phyloP scores from a whole-genome alignment of 768 basidiomycete genomes.

The Fibroporia radiculosa region DNA sequence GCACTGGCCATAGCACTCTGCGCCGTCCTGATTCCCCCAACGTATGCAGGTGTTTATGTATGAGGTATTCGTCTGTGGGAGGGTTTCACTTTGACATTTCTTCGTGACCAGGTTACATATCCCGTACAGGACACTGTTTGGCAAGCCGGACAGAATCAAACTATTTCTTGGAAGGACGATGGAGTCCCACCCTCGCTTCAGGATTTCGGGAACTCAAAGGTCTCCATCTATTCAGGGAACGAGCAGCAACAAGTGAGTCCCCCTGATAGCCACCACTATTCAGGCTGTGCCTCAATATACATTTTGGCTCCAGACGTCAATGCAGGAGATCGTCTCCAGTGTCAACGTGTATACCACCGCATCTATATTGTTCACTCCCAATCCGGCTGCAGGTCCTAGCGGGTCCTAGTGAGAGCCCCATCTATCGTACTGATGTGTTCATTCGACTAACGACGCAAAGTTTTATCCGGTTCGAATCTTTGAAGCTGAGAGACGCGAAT shows the following conservation, averaged over 20 bases:
- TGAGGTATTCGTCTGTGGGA: no score
- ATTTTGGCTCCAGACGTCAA: slow-evolving; percentile 38
- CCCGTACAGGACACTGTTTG: slow-evolving; percentile 42
- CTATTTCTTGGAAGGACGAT: slow-evolving; percentile 55
- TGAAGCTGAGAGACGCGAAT: slow-evolving; percentile 40
- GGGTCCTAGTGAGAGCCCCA: slow-evolving; percentile 44
- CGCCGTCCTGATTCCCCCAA: no score
- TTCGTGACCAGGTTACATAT: slow-evolving; percentile 56
- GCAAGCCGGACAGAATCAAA: slow-evolving; percentile 40
- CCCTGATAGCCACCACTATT: neutral
- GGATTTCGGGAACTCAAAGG: slow-evolving; percentile 40
- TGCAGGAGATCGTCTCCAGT: slow-evolving; percentile 42
- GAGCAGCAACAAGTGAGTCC: slow-evolving; percentile 46
- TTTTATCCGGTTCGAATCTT: slow-evolving; percentile 74
- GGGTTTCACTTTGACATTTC: no score
- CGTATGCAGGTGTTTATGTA: no score
- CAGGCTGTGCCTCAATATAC: slow-evolving; percentile 10
- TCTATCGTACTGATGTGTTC: no score
- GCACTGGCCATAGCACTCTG: no score
- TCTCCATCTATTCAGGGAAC: slow-evolving; percentile 62
- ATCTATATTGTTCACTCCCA: slow-evolving; percentile 44
- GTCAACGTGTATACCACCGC: slow-evolving; percentile 44
- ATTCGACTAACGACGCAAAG: slow-evolving; percentile 25
- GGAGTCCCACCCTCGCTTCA: slow-evolving; percentile 37
- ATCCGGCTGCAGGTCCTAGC: slow-evolving; percentile 47